Evolutionary conservation across 805 yeast genomes (phyloP), one percentile per base, ranked within the genome.

Genomic region (Schwanniomyces sp.): DNA sequence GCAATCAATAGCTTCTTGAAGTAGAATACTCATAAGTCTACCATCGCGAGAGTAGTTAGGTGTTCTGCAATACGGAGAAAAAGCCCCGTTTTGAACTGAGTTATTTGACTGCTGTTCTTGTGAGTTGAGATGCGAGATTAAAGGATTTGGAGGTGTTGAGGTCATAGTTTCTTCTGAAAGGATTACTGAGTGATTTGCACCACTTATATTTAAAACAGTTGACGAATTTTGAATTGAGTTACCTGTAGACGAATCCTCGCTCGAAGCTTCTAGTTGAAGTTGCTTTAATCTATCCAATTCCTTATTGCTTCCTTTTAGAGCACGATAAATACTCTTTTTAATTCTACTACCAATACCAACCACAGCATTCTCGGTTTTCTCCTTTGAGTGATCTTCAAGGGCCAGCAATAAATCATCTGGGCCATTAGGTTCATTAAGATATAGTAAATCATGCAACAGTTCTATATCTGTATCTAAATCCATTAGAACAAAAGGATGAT

Each of bases 351-450:
- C 91, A 42, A 90, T 76, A n/a, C 96, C 96, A 30, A 84, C 78
- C 3, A 90, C 90, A 0, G 96, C 96, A 51, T 82, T 79, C 52
- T 83, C 79, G 7, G 88, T 77, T 50, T 90, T 96, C 48, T 84
- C 85, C 41, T 74, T 78, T 2, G 85, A 75, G 50, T 40, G 55
- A 36, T 39, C 37, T 38, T 40, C 25, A 5, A 38, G 6, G 8
- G 24, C 12, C 8, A 21, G 16, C 21, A 37, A 37, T 11, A 21
- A 3, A 12, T 25, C 41, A 37, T 39, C 38, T 24, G 32, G 14
- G 34, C 18, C 41, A 36, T 16, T 24, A 6, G 37, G 26, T 37
- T 47, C 51, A 49, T 73, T 73, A 34, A 72, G 56, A 46, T 64
- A 61, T 25, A 68, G 58, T n/a, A 72, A 57, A 44, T 72, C 75